Base-by-base conservation (phyloP, 1,284 basidiomycete genomes). In the Tylopilus sp. region DNA sequence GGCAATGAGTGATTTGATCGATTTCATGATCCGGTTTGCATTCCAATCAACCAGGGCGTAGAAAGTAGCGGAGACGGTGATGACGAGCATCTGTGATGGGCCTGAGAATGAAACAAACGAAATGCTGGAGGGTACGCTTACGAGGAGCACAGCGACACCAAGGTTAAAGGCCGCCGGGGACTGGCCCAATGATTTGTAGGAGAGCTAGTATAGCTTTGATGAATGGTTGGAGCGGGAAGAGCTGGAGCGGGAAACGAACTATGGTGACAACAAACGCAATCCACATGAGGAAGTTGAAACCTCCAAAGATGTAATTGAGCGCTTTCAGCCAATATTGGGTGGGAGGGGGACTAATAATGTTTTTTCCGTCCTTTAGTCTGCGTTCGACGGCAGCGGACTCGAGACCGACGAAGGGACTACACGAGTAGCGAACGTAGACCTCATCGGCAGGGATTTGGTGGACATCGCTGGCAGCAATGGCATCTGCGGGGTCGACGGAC, bases 141-240 rank as follows among this genome's bases (percentile, higher is more conserved):
- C 94, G 66, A 95, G 91, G 54, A 91, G 80, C 44, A 96, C 87
- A 18, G 95, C 94, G 12, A 95, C 83, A 16, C 91, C 89, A 87
- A 87, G 61, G 76, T 73, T 85, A 39, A 90, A 77, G 61, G 86
- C 84, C 15, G 83, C 81, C 1, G 89, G 86, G 49, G 81, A 78
- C 22, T 76, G 73, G 16, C 87, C 87, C 62, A 86, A 60, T 3
- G 82, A 82, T 60, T 81, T 74, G 69, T 85, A 87, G 7, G 85
- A 84, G 5, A 85, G 70, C 83, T 84, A 64, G 10, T 64, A 62
- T 61, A n/a, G 0, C 5, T 32, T 60, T 19, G 13, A 55, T 62
- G 66, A 77, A 66, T 47, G 29, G 74, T 36, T 57, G 47, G 59
- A 62, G 16, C 3, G 32, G 22, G 22, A 39, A 2, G 33, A n/a